phyloP scores from a whole-genome alignment of 176 grass and related monocot genomes.

The Elymus sibiricus region DNA sequence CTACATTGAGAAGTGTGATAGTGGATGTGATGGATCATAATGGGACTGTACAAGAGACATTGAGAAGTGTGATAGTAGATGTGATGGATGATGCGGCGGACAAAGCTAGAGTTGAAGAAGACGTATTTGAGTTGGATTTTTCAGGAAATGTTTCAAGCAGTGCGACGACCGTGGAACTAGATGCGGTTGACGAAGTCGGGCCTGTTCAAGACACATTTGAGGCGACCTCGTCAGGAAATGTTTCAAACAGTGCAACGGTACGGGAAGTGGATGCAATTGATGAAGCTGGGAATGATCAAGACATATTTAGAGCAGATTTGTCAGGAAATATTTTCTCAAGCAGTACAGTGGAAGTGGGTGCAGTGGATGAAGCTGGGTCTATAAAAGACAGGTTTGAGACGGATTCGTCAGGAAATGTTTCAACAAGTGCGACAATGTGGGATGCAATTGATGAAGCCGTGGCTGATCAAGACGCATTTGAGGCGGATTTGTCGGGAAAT shows the following conservation, averaged over 20 bases:
- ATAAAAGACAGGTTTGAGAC: conserved; percentile 15
- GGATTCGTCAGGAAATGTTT: conserved; percentile 10
- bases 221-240: neutral
- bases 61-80: neutral
- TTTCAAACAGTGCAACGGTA: neutral
- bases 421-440: neutral
- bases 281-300: conserved; percentile 2
- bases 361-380: neutral
- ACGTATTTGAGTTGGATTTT: neutral
- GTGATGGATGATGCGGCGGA: neutral
- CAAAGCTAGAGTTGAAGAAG: neutral
- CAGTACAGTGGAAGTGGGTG: neutral
- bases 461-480: neutral
- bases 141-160: neutral
- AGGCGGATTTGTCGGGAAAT: neutral
- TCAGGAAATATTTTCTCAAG: neutral
- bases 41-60: neutral
- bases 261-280: neutral
- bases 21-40: neutral
- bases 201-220: neutral
- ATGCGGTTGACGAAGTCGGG: neutral
- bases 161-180: neutral
- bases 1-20: neutral
- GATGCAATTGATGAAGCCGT: neutral
- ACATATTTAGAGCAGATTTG: neutral